Conservation (phyloP, 2,329 filamentous ascomycete species). For the Aspergillus nomiae region DNA sequence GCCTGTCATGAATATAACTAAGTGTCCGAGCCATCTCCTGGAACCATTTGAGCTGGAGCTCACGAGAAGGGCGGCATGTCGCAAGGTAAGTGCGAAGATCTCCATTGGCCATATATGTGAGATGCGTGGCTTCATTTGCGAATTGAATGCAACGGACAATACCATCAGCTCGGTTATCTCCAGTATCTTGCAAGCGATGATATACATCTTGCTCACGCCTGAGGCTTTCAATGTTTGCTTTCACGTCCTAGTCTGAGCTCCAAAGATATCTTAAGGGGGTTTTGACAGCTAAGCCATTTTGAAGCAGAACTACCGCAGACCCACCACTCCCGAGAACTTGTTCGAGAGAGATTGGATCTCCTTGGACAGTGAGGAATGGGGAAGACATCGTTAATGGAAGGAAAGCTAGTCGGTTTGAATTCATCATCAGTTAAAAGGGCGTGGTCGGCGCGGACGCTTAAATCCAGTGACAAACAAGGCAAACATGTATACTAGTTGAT, state of each 20-base stretch:
- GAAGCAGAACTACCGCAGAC: conserved; percentile 18
- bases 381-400: conserved; percentile 10
- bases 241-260: conserved; percentile 19
- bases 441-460: too few relatives aligned
- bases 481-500: too few relatives aligned
- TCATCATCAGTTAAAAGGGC: too few relatives aligned
- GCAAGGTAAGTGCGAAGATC: conserved; percentile 27
- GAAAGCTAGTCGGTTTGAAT: background rate
- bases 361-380: conserved; percentile 16
- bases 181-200: conserved; percentile 16
- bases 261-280: conserved; percentile 18
- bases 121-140: conserved; percentile 18
- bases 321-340: conserved; percentile 19
- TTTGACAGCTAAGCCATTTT: conserved; percentile 20
- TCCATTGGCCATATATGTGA: conserved; percentile 27
- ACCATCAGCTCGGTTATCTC: conserved; percentile 14
- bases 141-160: conserved; percentile 22
- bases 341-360: conserved; percentile 15
- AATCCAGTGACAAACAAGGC: too few relatives aligned
- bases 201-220: conserved; percentile 24
- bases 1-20: conserved; percentile 26
- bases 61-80: conserved; percentile 18
- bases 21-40: conserved; percentile 27
- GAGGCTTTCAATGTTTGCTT: conserved; percentile 18
- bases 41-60: conserved; percentile 27